Evolutionary conservation across 2,329 filamentous ascomycete genomes (phyloP).

Genomic region (Colletotrichum agaves): DNA sequence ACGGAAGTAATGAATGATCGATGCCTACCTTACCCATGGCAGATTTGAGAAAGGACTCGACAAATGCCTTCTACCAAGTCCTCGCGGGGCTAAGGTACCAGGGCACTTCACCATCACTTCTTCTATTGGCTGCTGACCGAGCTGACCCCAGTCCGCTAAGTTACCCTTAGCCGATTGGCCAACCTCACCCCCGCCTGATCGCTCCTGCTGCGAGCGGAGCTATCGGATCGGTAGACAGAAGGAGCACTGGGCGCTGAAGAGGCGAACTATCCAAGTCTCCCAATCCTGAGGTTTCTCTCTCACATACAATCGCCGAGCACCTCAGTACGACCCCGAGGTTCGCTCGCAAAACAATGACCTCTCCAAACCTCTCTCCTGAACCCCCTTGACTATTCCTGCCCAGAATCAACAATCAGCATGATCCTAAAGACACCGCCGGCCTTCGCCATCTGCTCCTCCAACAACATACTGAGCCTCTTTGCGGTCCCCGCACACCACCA

Average conservation of each 20-base stretch:
- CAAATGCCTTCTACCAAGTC: background rate
- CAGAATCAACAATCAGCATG: slow-evolving; percentile 3
- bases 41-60: no score
- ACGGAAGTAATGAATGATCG: no score
- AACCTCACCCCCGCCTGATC: slow-evolving; percentile 4
- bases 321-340: slow-evolving; percentile 6
- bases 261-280: slow-evolving; percentile 18
- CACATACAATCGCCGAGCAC: slow-evolving; percentile 11
- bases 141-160: background rate
- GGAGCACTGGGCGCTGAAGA: slow-evolving; percentile 16
- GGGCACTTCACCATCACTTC: background rate
- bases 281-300: background rate
- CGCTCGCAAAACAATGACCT: slow-evolving; percentile 19
- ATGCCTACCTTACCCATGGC: no score
- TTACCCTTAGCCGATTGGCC: slow-evolving; percentile 10
- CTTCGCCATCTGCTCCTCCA: slow-evolving; percentile 30
- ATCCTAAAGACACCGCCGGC: slow-evolving; percentile 20
- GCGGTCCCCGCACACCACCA: slow-evolving; percentile 34
- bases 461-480: slow-evolving; percentile 36
- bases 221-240: slow-evolving; percentile 22
- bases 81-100: background rate
- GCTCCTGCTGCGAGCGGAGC: slow-evolving; percentile 30
- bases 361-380: background rate
- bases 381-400: slow-evolving; percentile 22
- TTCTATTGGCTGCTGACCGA: slow-evolving; percentile 9